Conservation (phyloP, 805 yeast genomes). For the Debaryomyces hansenii region DNA sequence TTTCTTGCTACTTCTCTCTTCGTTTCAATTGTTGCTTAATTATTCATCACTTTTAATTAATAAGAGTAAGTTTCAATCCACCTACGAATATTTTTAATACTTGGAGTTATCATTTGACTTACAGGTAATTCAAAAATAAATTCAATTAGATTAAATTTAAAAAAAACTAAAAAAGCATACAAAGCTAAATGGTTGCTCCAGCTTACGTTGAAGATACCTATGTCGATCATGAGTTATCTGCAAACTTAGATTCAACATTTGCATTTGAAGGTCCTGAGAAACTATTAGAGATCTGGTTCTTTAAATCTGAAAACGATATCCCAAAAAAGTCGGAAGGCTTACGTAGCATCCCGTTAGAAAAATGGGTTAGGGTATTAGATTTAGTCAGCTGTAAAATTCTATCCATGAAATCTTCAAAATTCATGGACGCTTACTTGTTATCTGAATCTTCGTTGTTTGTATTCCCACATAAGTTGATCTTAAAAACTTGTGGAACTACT, state of each 20-base stretch:
- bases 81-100: constrained; percentile 11
- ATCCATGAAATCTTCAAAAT: constrained; percentile 66
- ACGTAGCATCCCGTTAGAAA: constrained; percentile 60
- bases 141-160: background rate
- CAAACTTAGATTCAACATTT: constrained; percentile 78
- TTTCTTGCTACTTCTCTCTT: constrained; percentile 51
- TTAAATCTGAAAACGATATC: constrained; percentile 45
- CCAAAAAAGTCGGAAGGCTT: constrained; percentile 48
- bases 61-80: constrained; percentile 45
- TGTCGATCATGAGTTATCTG: constrained; percentile 79
- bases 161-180: background rate
- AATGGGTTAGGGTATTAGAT: constrained; percentile 75
- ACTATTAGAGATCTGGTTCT: constrained; percentile 86
- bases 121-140: too few relatives aligned
- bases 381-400: constrained; percentile 85
- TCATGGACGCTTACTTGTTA: constrained; percentile 79
- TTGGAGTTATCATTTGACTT: too few relatives aligned
- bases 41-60: constrained; percentile 11
- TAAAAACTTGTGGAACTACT: constrained; percentile 97
- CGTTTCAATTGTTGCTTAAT: constrained; percentile 33
- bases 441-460: constrained; percentile 91
- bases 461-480: constrained; percentile 76
- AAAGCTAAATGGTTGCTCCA: constrained; percentile 39
- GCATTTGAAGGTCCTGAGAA: constrained; percentile 99
- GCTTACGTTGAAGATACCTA: constrained; percentile 45